Evolutionary conservation across 139 green algal genomes (phyloP).

Genomic region (Chlorella sp.): DNA sequence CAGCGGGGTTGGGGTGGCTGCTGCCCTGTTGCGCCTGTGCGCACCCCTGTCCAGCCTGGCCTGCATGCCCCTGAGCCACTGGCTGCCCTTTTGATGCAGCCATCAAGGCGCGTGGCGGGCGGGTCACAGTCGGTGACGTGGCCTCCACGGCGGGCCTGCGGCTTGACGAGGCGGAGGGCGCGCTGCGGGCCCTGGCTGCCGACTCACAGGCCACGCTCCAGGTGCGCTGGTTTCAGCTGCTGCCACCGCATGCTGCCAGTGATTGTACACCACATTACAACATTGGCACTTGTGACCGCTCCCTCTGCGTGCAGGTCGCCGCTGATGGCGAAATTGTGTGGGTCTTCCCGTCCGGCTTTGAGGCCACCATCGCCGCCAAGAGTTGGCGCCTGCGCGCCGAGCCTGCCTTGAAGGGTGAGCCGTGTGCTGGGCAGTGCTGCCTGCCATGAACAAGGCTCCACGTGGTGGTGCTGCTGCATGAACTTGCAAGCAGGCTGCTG

Average conservation of each 20-base stretch:
- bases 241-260: too few relatives aligned
- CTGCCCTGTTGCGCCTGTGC: too few relatives aligned
- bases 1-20: too few relatives aligned
- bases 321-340: conserved; percentile 90
- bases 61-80: too few relatives aligned
- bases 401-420: conserved; percentile 52
- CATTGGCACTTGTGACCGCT: background rate
- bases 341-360: conserved; percentile 74
- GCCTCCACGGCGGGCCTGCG: conserved; percentile 30
- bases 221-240: background rate
- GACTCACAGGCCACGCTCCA: conserved; percentile 43
- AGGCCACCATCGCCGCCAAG: conserved; percentile 55
- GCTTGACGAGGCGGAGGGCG: conserved; percentile 35
- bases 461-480: too few relatives aligned
- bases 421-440: background rate
- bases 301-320: conserved; percentile 63
- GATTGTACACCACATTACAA: too few relatives aligned
- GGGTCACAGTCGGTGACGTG: conserved; percentile 34
- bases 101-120: conserved; percentile 14
- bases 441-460: too few relatives aligned
- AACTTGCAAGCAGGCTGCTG: too few relatives aligned
- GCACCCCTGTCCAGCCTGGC: too few relatives aligned
- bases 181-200: conserved; percentile 35
- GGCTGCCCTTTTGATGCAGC: background rate
- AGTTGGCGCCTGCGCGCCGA: conserved; percentile 70